Conservation (phyloP, 225 moss, liverwort and hornwort genomes). For the Polytrichum commune region DNA sequence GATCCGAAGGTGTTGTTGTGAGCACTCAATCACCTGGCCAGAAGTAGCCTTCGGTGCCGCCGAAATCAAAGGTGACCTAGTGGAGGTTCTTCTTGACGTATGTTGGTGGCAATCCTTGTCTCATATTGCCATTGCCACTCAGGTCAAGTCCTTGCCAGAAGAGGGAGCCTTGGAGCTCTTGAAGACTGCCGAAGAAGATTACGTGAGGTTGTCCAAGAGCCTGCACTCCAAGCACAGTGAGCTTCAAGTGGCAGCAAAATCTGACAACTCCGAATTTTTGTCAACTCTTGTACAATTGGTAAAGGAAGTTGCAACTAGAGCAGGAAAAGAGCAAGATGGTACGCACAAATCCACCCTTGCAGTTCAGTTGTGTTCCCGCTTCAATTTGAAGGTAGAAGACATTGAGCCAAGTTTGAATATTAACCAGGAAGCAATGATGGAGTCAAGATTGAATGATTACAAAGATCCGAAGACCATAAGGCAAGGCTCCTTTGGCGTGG, state of each 20-base stretch:
- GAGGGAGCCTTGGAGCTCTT: constrained; percentile 6
- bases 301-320: background rate
- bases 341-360: background rate
- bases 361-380: constrained; percentile 9
- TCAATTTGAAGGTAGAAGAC: background rate
- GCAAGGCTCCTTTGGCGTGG: constrained; percentile 12
- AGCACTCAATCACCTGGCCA: constrained; percentile 10
- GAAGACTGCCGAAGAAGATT: constrained; percentile 6
- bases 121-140: constrained; percentile 13
- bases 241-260: constrained; percentile 2
- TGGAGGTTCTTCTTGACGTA: constrained; percentile 21
- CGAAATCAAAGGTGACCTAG: constrained; percentile 15
- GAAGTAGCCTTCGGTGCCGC: constrained; percentile 8
- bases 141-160: constrained; percentile 1
- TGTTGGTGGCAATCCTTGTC: background rate
- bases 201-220: background rate
- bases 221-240: constrained; percentile 3
- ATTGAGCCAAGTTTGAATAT: background rate
- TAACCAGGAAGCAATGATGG: background rate
- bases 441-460: background rate
- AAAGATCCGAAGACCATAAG: background rate
- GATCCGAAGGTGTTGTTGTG: constrained; percentile 14
- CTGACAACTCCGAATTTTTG: constrained; percentile 6
- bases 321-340: background rate
- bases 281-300: constrained; percentile 1